Evolutionary conservation across 2,329 filamentous ascomycete genomes (phyloP), one percentile per base, ranked within the genome.

Genomic region (Mariannaea elegans): DNA sequence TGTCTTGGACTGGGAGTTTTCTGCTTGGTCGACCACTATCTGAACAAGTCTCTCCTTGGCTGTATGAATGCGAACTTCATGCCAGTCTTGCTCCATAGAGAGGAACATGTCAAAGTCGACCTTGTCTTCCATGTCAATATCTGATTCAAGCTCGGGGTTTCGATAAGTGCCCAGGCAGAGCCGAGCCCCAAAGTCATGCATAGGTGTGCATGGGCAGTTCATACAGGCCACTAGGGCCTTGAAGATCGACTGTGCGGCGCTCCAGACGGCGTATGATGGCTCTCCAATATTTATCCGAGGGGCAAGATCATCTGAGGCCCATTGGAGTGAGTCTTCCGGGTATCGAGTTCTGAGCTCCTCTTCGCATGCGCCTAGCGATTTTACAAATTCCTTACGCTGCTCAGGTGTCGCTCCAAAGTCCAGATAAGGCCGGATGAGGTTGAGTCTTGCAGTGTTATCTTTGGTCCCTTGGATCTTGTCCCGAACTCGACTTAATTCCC

Each of bases 91-190:
- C 2, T 24, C 34, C 29, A 56, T 14, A 2, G 56, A 56, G 4
- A 62, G 56, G 12, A 62, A 62, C 50, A 62, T 59, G 41, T 62
- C 46, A 34, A 62, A 59, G 32, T 59, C 50, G 21, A 51, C 9
- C 18, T 3, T 18, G 13, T 56, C 27, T 10, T 47, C 45, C 3
- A 29, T 23, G 8, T 48, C 50, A 9, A 44, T 21, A 7, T 45
- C 44, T 3, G 19, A 14, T 1, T 55, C 44, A 27, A 18, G 7
- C 13, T 13, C 16, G 7, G 56, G 50, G 23, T 49, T 62, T 14
- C 59, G 45, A 12, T 59, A 51, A 13, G 59, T 62, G 3, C 59
- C 56, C 2, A 62, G 16, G 10, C 56, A 47, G 7, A 62, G 56
- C 19, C 27, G 18, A 1, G 50, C 59, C 2, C 46, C 41, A 4